Evolutionary conservation across 768 basidiomycete genomes (phyloP).

Genomic region (Gloeostereum incarnatum): DNA sequence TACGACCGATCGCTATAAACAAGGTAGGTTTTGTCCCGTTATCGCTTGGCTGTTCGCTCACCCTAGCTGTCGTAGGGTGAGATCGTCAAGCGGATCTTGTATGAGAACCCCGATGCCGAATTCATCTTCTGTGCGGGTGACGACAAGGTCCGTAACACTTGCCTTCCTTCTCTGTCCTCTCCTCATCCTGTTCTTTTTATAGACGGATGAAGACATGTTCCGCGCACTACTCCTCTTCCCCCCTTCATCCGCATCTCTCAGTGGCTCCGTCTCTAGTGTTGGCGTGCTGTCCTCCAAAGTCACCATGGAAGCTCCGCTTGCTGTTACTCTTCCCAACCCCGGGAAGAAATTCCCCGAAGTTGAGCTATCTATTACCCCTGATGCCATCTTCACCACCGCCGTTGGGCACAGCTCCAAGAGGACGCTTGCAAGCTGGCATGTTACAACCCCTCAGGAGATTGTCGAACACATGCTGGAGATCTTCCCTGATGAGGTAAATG

Average conservation of each 20-base stretch:
- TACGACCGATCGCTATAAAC: conserved; percentile 90
- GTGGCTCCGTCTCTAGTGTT: background rate
- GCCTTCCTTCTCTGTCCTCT: background rate
- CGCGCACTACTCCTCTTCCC: conserved; percentile 68
- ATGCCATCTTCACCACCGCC: conserved; percentile 82
- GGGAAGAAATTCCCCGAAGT: conserved; percentile 26
- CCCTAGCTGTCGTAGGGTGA: conserved; percentile 54
- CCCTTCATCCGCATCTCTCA: conserved; percentile 6
- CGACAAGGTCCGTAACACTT: conserved; percentile 61
- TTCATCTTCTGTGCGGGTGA: conserved; percentile 98
- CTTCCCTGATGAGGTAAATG: background rate
- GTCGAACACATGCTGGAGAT: conserved; percentile 70
- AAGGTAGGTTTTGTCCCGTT: conserved; percentile 39
- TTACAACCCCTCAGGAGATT: conserved; percentile 81
- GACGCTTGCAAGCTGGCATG: conserved; percentile 88
- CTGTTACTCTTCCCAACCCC: conserved; percentile 37
- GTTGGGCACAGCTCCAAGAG: conserved; percentile 89
- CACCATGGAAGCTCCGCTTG: conserved; percentile 50
- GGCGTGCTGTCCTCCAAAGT: conserved; percentile 13
- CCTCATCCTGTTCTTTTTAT: conserved; percentile 2
- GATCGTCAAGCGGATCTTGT: conserved; percentile 91
- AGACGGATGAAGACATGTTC: conserved; percentile 99
- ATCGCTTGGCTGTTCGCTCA: background rate
- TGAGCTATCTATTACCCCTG: conserved; percentile 54
- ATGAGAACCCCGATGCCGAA: conserved; percentile 88